Conservation (phyloP, 768 basidiomycete genomes). For the Lyophyllum decastes region DNA sequence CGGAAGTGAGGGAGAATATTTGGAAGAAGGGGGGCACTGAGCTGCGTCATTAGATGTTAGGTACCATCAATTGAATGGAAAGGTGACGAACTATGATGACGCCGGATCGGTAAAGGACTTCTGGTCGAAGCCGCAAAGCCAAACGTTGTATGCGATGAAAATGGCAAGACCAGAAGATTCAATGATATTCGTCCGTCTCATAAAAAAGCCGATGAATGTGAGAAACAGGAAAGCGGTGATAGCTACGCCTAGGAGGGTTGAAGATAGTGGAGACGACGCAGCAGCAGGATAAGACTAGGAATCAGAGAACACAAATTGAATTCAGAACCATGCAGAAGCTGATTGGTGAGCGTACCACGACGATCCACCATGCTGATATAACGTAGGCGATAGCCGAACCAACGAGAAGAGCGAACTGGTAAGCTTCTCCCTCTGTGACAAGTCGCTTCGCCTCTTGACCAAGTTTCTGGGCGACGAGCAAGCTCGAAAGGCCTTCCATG, state of each 20-base stretch:
- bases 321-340: neutral
- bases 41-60: neutral
- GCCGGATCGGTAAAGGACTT: slow-evolving; percentile 72
- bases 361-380: slow-evolving; percentile 84
- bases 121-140: slow-evolving; percentile 84
- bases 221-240: slow-evolving; percentile 89
- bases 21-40: slow-evolving; percentile 71
- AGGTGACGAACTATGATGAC: slow-evolving; percentile 68
- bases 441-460: slow-evolving; percentile 77
- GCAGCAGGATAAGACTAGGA: slow-evolving; percentile 78
- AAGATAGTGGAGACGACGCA: slow-evolving; percentile 81
- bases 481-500: slow-evolving; percentile 82
- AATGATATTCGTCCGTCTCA: slow-evolving; percentile 89
- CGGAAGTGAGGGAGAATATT: slow-evolving; percentile 84
- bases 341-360: slow-evolving; percentile 52
- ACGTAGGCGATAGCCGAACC: slow-evolving; percentile 81
- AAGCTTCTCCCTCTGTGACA: slow-evolving; percentile 67
- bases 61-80: neutral
- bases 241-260: slow-evolving; percentile 86
- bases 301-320: neutral
- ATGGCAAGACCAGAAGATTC: slow-evolving; percentile 88
- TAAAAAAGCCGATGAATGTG: slow-evolving; percentile 86
- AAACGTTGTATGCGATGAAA: slow-evolving; percentile 88
- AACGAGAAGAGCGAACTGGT: slow-evolving; percentile 78
- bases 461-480: slow-evolving; percentile 79